Base-by-base conservation (phyloP, 1,284 basidiomycete genomes). In the Lignosus rhinocerotis region DNA sequence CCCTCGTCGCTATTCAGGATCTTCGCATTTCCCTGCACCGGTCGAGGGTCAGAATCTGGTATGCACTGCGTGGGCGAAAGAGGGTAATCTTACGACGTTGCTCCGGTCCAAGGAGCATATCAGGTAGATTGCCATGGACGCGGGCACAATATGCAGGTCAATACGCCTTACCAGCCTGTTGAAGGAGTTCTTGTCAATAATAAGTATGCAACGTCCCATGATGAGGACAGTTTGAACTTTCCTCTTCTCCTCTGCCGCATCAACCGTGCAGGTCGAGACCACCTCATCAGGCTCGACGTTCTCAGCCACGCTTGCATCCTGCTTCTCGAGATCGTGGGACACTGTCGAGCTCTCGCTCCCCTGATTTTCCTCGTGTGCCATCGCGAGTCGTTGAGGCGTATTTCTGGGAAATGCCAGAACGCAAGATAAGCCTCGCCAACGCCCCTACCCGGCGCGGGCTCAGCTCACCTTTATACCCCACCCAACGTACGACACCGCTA, bases 101-200 rank as follows among this genome's bases (percentile, higher is more conserved):
- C 73, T 71, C 16, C 75, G 67, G 55, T 77, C 75, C 19, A 77
- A 60, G 54, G 69, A 75, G 55, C 68, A 72, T 3, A 76, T 63
- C 36, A 76, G 60, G 49, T 76, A 75, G 12, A 76, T 75, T 34
- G 70, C 53, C 68, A 69, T 68, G 5, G 67, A 62, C 14, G 59
- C 56, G 3, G 68, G 68, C 8, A 69, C 52, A 7, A 69, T 59
- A 10, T 65, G 63, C 39, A 66, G 32, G 50, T 70, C 69, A 17
- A 70, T 65, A 11, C 64, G 63, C 31, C 65, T 50, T 14, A 70
- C 62, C 14, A 70, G 61, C 47, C 68, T 70, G 43, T 19, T 7
- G 21, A 30, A 11, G 43, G 3, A 33, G 3, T n/a, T 17, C n/a
- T 10, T 16, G 16, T 52, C 51, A 52, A 44, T n/a, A 30, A 32